Percentiles rank a stretch among this genome's conserved stretches.
Evolutionary conservation across 2,329 filamentous ascomycete genomes (phyloP).

Genomic region (Emergomyces orientalis): DNA sequence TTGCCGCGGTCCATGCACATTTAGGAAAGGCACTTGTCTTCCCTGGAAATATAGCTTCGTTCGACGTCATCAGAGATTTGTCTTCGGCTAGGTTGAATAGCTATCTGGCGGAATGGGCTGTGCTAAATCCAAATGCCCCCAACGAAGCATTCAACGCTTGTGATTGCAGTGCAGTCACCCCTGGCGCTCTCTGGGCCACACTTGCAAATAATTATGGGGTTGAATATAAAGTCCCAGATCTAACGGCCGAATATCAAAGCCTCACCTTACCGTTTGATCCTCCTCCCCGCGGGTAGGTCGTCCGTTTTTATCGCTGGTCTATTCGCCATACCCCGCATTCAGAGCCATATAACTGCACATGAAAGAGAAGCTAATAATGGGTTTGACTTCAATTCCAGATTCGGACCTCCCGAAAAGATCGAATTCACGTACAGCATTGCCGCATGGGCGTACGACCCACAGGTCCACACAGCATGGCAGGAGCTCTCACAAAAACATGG

Average conservation of each 20-base stretch:
- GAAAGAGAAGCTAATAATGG: neutral
- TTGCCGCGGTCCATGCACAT: constrained; percentile 19
- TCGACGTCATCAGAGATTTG: constrained; percentile 16
- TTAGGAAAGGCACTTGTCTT: constrained; percentile 17
- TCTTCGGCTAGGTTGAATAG: constrained; percentile 19
- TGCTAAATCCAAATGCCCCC: constrained; percentile 18
- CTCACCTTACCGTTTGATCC: constrained; percentile 11
- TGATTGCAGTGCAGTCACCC: constrained; percentile 21
- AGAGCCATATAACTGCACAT: neutral
- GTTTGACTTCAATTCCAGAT: constrained; percentile 22
- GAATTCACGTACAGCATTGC: constrained; percentile 35
- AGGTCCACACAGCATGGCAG: constrained; percentile 40
- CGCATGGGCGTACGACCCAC: constrained; percentile 38
- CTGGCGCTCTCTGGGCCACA: constrained; percentile 21
- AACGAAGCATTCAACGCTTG: constrained; percentile 24
- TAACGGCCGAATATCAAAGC: constrained; percentile 11
- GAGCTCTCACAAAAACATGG: constrained; percentile 36
- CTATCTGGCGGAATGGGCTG: constrained; percentile 24
- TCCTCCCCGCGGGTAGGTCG: constrained; percentile 17
- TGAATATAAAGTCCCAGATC: constrained; percentile 15
- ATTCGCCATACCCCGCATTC: neutral
- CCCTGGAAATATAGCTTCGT: constrained; percentile 18
- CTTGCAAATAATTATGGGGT: constrained; percentile 22
- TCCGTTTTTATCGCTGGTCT: neutral
- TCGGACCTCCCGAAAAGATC: constrained; percentile 35